Base-by-base conservation (phyloP, 371 early-diverging fungal genomes). In the Thermomucor indicae-seudaticae region DNA sequence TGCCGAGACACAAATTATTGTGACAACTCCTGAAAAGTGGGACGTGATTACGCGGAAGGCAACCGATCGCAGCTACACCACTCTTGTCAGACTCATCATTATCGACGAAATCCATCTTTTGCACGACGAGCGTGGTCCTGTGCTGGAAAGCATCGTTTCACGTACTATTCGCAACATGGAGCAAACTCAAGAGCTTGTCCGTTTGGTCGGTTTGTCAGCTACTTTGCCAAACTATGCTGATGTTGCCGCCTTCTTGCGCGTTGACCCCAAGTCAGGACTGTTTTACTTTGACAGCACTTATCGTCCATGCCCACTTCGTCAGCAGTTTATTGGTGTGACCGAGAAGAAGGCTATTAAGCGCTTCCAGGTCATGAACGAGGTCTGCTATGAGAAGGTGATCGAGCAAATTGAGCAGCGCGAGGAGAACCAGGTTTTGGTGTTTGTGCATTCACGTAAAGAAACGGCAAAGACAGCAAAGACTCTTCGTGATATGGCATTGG, bases 1-100 rank as follows among this genome's bases (percentile, higher is more conserved):
- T 41, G 80, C 91, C 12, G 92, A 92, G 41, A 93, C 97, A 1
- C 92, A 97, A 60, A 87, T 99, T 60, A 95, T 99, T 57, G 90
- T 99, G 22, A 98, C 98, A 3, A 99, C 99, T 0, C 99, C 99
- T 7, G 99, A 99, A 70, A 99, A 99, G 70, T 99, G 99, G 96
- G 99, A 99, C 72, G 88, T 99, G 24, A 88, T 96, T 43, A 99
- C 99, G 23, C 89, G 99, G 59, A 97, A 96, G 67, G 91, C 91
- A 6, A 89, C 90, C 5, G 96, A 92, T 64, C 81, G 96, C 38
- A 90, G 90, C 49, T 94, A 96, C 69, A 94, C 93, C 24, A 76
- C 88, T 40, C 72, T 94, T 5, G 96, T 98, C 2, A 84, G 93
- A 23, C 78, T 99, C 16, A 77, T 99, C 25, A 95, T 99, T 40